Base-by-base conservation (phyloP, 345 rosid species). In the Gossypium longicalyx region DNA sequence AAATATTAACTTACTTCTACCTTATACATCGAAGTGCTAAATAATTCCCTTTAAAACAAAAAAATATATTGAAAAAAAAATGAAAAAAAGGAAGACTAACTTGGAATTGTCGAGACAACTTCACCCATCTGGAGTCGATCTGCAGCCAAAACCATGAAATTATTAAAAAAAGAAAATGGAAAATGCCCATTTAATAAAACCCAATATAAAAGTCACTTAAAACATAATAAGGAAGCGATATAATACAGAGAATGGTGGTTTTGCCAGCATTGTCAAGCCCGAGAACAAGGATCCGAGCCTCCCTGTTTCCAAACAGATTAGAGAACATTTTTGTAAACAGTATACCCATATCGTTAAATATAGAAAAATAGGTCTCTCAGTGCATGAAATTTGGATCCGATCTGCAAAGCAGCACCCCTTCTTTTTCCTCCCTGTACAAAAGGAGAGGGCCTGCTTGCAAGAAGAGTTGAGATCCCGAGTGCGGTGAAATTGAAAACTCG, bases 121-220 rank as follows among this genome's bases (percentile, higher is more conserved):
- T 94, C 98, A 12, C 98, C 98, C 97, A 94, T 94, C 90, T 94
- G 97, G 83, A 92, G 89, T 83, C 97, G 93, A 94, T 91, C 98
- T 93, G 90, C 19, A 69, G n/a, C 47, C 60, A 68, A 22, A 23
- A 77, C 72, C 44, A 12, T 59, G 41, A 64, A 63, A 78, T 22
- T 27, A 69, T 13, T 34, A 34, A 56, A 20, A 19, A 27, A 9
- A 59, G 52, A 78, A 56, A 70, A 16, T 23, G 79, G 53, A 48
- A 76, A 70, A n/a, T 10, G 12, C 56, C 72, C 47, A 75, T 47
- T 65, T 59, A 71, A 58, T 49, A 77, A 80, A 58, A 56, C 19
- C 52, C 7, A 44, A 27, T 71, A 58, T 43, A 8, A 29, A 22
- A 54, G 54, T 5, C 45, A 43, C 25, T 34, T 23, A 9, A 41